Evolutionary conservation across 2,329 filamentous ascomycete genomes (phyloP), one percentile per base, ranked within the genome.

Genomic region (Lachnellula subtilissima): DNA sequence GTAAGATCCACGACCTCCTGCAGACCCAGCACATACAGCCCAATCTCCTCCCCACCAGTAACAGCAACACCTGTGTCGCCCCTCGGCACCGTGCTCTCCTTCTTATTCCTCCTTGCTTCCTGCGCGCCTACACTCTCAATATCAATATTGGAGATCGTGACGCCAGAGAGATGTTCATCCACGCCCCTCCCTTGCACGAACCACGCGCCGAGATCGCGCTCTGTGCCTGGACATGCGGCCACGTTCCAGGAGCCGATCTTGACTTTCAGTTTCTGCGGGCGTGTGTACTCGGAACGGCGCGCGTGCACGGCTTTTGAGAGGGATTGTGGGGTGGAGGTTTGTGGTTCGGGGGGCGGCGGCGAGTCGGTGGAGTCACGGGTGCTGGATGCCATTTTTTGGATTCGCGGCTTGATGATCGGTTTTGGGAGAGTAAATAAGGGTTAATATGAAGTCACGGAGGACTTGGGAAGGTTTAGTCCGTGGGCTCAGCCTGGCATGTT

Each of bases 171-270:
- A 17, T 76, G 75, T 53, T 85, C 77, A 57, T 87, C 82, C 7
- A 92, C 73, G 5, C 88, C 89, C 66, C 88, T 83, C 15, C 87
- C 89, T 11, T 85, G 78, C 7, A 95, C 81, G 70, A 99, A 97
- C 94, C 94, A 99, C 35, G 82, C 84, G 7, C 84, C 88, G 5
- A 99, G 75, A 69, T 97, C 94, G 63, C 90, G 89, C 71, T 96
- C 91, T 0, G 91, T 91, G 23, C 89, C 91, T 12, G 89, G 84
- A 61, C 88, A 86, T 1, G 87, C 86, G 4, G 91, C 94, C 15
- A 96, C 90, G 72, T 99, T 99, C 94, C 94, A 99, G 0, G 89
- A 88, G 43, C 93, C 94, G 51, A 99, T 81, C 73, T 97, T 97
- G 72, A 99, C 82, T 62, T 86, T 86, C 64, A 96, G 83, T 50